phyloP scores from a whole-genome alignment of 2,329 filamentous ascomycete genomes.

The Fonsecaea pedrosoi region DNA sequence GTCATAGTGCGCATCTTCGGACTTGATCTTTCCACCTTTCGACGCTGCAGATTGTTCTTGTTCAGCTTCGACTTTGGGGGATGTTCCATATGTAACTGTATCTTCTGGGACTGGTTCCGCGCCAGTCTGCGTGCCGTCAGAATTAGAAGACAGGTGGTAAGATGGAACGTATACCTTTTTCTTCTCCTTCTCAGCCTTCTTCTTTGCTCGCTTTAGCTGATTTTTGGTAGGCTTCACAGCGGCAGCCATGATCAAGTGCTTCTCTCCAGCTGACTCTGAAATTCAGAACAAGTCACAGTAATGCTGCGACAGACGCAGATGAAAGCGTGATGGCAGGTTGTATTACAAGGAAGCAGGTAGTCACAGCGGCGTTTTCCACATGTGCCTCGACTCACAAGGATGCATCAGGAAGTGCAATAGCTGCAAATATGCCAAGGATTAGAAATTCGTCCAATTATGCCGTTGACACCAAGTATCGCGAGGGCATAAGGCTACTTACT shows the following conservation, averaged over 20 bases:
- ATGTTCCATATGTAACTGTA: not conserved
- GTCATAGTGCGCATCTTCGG: conserved; percentile 51
- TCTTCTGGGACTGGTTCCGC: conserved; percentile 28
- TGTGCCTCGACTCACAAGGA: not conserved
- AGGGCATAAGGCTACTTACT: not conserved
- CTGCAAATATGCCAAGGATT: conserved; percentile 1
- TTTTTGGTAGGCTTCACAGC: conserved; percentile 84
- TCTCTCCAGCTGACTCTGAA: not conserved
- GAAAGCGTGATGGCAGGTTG: not conserved
- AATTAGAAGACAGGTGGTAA: not conserved
- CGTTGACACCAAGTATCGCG: not conserved
- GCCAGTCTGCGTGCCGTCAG: conserved; percentile 31
- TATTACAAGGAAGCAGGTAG: not conserved
- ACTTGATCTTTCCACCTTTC: conserved; percentile 28
- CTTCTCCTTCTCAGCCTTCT: conserved; percentile 92
- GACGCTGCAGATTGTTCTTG: conserved; percentile 18
- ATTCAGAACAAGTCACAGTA: not conserved
- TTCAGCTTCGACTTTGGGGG: conserved; percentile 24
- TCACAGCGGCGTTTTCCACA: not conserved
- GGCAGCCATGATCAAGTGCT: conserved; percentile 32
- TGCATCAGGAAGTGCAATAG: not conserved
- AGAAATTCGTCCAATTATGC: no score
- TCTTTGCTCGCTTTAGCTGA: conserved; percentile 88
- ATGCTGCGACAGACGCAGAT: not conserved
- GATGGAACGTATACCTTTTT: conserved; percentile 57